A percentile compares a stretch with the other conserved stretches of the same genome.
phyloP scores from a whole-genome alignment of 352 stramenopile genomes.

The Pythium rhizo-oryzae region DNA sequence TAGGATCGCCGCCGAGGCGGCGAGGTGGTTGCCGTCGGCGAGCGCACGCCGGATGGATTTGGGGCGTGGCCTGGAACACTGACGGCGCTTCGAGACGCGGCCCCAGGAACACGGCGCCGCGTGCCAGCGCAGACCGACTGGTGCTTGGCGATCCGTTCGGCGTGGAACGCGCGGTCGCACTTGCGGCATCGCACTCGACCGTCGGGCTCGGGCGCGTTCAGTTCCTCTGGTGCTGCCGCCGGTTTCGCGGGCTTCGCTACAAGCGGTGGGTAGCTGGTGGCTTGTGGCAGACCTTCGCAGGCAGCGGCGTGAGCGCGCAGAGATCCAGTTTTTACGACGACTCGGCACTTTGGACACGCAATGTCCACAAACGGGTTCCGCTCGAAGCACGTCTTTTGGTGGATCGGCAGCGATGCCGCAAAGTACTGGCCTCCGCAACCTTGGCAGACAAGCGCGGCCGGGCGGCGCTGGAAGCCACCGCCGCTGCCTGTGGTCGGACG shows the following conservation, averaged over 20 bases:
- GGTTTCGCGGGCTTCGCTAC: background rate
- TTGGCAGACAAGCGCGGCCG: conserved; percentile 33
- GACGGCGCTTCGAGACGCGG: background rate
- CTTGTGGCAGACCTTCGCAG: conserved; percentile 1
- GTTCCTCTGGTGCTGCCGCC: conserved; percentile 10
- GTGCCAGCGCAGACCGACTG: conserved; percentile 54
- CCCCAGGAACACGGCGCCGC: background rate
- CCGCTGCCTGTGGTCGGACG: background rate
- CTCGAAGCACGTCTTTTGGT: conserved; percentile 73
- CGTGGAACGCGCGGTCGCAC: conserved; percentile 55
- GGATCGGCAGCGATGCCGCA: conserved; percentile 58
- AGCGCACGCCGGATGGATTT: background rate
- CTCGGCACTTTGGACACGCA: conserved; percentile 44
- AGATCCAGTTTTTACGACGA: conserved; percentile 33
- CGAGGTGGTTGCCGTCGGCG: background rate
- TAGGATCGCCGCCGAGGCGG: background rate
- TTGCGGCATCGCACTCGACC: conserved; percentile 59
- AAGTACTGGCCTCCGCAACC: conserved; percentile 66
- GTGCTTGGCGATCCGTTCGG: conserved; percentile 69
- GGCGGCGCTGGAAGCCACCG: conserved; percentile 13
- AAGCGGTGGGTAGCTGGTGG: background rate
- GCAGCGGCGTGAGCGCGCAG: conserved; percentile 15
- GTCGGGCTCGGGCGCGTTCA: conserved; percentile 50
- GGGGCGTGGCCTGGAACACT: background rate
- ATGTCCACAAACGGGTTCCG: conserved; percentile 61